phyloP scores from a whole-genome alignment of 2,329 filamentous ascomycete genomes.

The Sphaerostilbella broomeana region DNA sequence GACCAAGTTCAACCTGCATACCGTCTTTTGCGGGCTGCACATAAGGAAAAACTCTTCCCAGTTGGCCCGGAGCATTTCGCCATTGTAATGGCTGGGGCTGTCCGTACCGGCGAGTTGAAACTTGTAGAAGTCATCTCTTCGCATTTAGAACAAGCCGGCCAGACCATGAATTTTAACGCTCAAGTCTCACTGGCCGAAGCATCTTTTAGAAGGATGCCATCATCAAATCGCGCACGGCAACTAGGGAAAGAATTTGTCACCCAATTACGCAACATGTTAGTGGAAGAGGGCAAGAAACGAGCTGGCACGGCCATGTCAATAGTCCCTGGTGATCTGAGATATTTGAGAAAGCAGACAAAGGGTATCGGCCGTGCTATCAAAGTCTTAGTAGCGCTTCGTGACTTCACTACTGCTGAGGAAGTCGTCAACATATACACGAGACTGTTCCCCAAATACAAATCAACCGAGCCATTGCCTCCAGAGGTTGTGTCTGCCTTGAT shows the following conservation, averaged over 20 bases:
- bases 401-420: slow-evolving; percentile 49
- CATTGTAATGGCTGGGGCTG: slow-evolving; percentile 46
- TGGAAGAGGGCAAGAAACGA: neutral
- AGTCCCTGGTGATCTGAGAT: slow-evolving; percentile 16
- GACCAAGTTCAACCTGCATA: slow-evolving; percentile 45
- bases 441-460: slow-evolving; percentile 30
- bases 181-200: slow-evolving; percentile 38
- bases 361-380: slow-evolving; percentile 27
- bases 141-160: slow-evolving; percentile 37
- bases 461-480: slow-evolving; percentile 38
- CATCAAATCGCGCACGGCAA: slow-evolving; percentile 19
- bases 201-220: slow-evolving; percentile 22
- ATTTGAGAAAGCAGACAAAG: slow-evolving; percentile 23
- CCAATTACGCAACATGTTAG: slow-evolving; percentile 22
- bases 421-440: slow-evolving; percentile 49
- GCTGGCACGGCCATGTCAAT: neutral
- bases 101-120: slow-evolving; percentile 38
- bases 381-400: slow-evolving; percentile 30
- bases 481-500: slow-evolving; percentile 60
- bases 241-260: slow-evolving; percentile 25
- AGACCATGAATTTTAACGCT: slow-evolving; percentile 37
- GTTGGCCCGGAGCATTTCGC: slow-evolving; percentile 44
- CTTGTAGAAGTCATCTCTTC: slow-evolving; percentile 36
- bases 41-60: slow-evolving; percentile 38
- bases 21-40: slow-evolving; percentile 38